Evolutionary conservation across 495 filamentous ascomycete genomes (phyloP).

Genomic region (Cenococcum geophilum): DNA sequence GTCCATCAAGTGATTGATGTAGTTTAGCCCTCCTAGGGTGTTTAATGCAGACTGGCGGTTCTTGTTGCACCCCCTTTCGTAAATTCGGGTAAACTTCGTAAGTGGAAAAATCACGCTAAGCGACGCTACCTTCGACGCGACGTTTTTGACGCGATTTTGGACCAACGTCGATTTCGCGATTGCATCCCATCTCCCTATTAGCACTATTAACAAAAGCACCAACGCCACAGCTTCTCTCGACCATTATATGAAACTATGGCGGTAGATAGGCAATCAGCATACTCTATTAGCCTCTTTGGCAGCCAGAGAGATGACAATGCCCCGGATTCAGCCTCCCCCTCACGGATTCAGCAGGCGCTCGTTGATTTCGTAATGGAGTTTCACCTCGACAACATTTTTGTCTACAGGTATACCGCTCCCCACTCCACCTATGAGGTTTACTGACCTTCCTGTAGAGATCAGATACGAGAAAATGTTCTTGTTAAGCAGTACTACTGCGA

Average conservation of each 20-base stretch:
- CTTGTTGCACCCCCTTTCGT: no score
- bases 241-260: constrained; percentile 8
- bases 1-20: no score
- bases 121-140: no score
- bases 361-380: constrained; percentile 88
- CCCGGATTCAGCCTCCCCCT: constrained; percentile 53
- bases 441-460: constrained; percentile 57
- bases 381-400: constrained; percentile 89
- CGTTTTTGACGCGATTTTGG: no score
- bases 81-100: no score
- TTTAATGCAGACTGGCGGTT: no score
- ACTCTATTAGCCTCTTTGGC: constrained; percentile 73
- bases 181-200: not conserved
- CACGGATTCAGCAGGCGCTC: constrained; percentile 50
- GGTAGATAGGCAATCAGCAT: constrained; percentile 88
- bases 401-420: constrained; percentile 68
- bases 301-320: constrained; percentile 47
- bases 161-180: not conserved
- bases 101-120: no score
- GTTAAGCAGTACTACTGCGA: constrained; percentile 95
- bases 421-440: not conserved
- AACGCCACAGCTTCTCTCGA: not conserved
- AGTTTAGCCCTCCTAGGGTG: no score
- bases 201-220: not conserved
- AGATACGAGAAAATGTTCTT: constrained; percentile 90